Evolutionary conservation across 306 rosid genomes (phyloP), one percentile per base, ranked within the genome.

Genomic region (Rosa persica): DNA sequence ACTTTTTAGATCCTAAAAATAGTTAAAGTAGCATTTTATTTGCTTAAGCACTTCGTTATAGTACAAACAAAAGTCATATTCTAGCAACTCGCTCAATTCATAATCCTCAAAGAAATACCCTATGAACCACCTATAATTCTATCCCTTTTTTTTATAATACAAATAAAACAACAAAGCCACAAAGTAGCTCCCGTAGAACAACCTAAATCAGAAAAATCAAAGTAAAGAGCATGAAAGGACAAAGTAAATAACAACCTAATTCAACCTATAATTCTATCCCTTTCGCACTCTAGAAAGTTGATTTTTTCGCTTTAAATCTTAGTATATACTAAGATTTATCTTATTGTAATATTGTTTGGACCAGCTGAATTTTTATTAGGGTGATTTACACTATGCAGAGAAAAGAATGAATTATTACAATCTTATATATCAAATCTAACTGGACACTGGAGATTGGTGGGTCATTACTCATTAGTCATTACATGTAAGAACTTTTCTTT

Each of bases 401-500:
- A 30, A 17, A 6, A 34, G 13, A 8, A 8, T 38, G 46, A 36
- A 65, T 17, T 36, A 7, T 38, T 38, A 38, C 46, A 7, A 19
- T 12, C 39, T 66, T 4, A 17, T 6, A 7, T 36, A 15, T 16
- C 19, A 36, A 5, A 2, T 66, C 25, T 39, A 48, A 27, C 39
- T 38, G 69, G 43, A 64, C 69, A 64, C 4, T 16, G n/a, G n/a
- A 34, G 22, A 38, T 1, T 36, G 46, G 48, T 66, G 71, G 47
- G 47, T 66, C 27, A 40, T 38, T 66, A 17, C 47, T 66, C 47
- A 66, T 38, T 66, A 17, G 70, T 66, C 47, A 66, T 38, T 38
- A 66, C 70, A 66, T 66, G 70, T 6, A 36, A 66, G 47, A 38
- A 36, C 47, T 67, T 67, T 42, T n/a, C 16, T 68, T 68, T 68